These are phyloP conservation scores for Vigna hirtella DNA, from an alignment of 306 rosid genomes.

Conservation along the genomic window DNA sequence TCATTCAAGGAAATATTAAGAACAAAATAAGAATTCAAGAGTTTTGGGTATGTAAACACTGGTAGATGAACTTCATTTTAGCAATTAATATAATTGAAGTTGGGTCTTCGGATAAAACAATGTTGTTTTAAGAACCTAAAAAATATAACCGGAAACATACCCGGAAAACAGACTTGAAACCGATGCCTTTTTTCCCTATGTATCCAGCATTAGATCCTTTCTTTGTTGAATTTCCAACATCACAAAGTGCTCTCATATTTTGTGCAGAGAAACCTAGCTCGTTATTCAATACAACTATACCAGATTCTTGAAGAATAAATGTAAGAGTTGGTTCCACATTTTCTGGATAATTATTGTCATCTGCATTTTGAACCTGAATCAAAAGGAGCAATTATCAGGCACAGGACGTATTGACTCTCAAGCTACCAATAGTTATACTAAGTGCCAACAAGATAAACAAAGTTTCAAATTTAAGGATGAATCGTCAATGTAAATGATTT, in stretches of 20 bases:
- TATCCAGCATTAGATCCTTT: constrained; percentile 90
- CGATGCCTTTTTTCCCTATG: constrained; percentile 97
- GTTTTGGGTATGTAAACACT: neutral
- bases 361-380: constrained; percentile 97
- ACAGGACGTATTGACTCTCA: constrained; percentile 26
- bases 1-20: neutral
- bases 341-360: constrained; percentile 82
- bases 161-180: constrained; percentile 97
- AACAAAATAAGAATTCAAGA: neutral
- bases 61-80: neutral
- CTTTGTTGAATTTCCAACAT: constrained; percentile 96
- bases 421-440: constrained; percentile 25
- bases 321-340: constrained; percentile 84
- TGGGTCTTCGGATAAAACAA: neutral
- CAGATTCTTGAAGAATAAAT: constrained; percentile 82
- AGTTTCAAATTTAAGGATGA: constrained; percentile 22
- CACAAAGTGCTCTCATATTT: constrained; percentile 95
- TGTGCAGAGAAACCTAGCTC: constrained; percentile 85
- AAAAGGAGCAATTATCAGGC: constrained; percentile 46
- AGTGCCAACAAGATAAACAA: constrained; percentile 20
- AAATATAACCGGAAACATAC: constrained; percentile 54
- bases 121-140: constrained; percentile 13
- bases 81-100: neutral
- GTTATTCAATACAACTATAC: constrained; percentile 82
- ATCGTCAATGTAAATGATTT: constrained; percentile 19